Evolutionary conservation across 768 basidiomycete genomes (phyloP), one percentile per base, ranked within the genome.

Genomic region (Dacryopinax primogenitus): DNA sequence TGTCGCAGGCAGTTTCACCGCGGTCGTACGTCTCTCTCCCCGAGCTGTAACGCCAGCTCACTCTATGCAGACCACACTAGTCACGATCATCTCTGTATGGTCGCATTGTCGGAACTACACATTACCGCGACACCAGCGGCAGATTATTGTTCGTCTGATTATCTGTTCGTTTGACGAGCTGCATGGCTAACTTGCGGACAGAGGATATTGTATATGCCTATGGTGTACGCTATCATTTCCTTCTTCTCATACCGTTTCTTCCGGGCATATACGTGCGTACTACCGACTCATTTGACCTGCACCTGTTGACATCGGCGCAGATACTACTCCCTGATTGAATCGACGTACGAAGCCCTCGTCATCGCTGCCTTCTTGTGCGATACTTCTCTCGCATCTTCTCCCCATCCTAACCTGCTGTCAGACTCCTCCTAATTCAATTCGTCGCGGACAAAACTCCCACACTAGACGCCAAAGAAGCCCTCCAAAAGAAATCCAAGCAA

Each of bases 211-310:
- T 90, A 89, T 70, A 88, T 92, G 89, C 90, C 90, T 0, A 34
- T 64, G 66, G 70, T 92, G 44, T 92, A 88, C 73, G 86, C 86
- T 30, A 76, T 92, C 67, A 83, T 93, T 62, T 90, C 89, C 1
- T 94, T 93, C 77, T 82, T 89, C 69, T 88, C 88, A 30, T 94
- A 90, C 70, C 83, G 91, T 1, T 93, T 77, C 76, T 93, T 89
- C 77, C 82, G 89, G 37, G 77, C 81, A 65, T 92, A 89, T 71
- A 89, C 83, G 41, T 73, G 30, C 45, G 63, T 16, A 15, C 41
- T 61, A 36, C 1, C 39, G 63, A 3, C 36, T 26, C 9, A 34
- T 33, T 13, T 28, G 32, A 1, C 9, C 51, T 23, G 4, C 15
- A 32, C 26, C 12, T 13, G 26, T 13, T 28, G 13, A 9, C 1